Percentiles rank a stretch among this genome's conserved stretches.
Conservation (phyloP, 169 alveolate genomes). For the Eimeria tenella region DNA sequence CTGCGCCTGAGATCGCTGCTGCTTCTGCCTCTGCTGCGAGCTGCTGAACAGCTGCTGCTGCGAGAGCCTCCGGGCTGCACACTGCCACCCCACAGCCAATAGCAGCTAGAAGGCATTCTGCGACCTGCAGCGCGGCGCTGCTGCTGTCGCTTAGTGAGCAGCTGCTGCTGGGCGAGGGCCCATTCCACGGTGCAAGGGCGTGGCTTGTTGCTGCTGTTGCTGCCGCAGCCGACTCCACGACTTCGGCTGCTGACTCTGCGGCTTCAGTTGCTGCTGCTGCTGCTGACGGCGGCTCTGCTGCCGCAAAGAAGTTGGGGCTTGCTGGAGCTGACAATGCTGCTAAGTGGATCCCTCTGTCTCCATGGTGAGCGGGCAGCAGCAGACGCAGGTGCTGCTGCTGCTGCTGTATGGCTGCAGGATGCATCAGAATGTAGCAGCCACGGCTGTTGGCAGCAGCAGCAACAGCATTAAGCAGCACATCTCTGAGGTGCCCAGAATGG, state of each 20-base stretch:
- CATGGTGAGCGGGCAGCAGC: conserved; percentile 24
- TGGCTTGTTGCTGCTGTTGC: background rate
- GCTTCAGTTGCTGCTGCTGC: conserved; percentile 36
- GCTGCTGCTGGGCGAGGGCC: conserved; percentile 29
- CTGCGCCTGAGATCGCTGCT: background rate
- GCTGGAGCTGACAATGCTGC: background rate
- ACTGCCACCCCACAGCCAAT: conserved; percentile 70
- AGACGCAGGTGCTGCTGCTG: conserved; percentile 51
- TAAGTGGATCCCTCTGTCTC: background rate
- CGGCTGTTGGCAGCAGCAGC: conserved; percentile 56
- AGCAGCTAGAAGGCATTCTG: conserved; percentile 51
- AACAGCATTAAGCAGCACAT: conserved; percentile 43
- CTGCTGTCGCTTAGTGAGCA: background rate
- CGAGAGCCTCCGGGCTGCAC: conserved; percentile 54
- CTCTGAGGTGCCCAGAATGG: background rate
- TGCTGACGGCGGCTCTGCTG: conserved; percentile 1
- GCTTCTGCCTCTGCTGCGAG: conserved; percentile 10
- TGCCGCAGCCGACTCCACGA: conserved; percentile 20
- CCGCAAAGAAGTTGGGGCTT: background rate
- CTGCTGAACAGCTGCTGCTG: conserved; percentile 66
- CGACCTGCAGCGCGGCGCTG: conserved; percentile 45
- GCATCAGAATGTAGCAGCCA: conserved; percentile 25
- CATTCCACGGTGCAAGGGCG: background rate
- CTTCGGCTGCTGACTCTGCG: conserved; percentile 2
- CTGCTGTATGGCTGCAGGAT: conserved; percentile 9